These are phyloP conservation scores for Taphrina sp. DNA, from an alignment of 1,139 yeast species.

Conservation along the genomic window DNA sequence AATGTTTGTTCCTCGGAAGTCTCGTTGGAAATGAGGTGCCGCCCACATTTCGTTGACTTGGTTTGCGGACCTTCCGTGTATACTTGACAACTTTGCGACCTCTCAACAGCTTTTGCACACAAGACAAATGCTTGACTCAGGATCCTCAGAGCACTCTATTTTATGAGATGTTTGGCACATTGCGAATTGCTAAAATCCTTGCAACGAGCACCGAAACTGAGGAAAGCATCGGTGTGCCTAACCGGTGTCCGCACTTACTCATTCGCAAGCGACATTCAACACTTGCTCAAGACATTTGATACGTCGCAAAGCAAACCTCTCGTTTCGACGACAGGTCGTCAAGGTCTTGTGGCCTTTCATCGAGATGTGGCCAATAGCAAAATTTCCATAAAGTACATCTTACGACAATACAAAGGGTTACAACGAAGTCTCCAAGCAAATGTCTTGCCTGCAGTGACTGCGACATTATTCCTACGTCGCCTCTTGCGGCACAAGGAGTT, in stretches of 20 bases:
- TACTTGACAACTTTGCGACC: too few species aligned
- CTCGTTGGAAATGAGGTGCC: too few species aligned
- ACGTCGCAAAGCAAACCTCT: neutral
- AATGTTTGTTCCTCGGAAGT: too few species aligned
- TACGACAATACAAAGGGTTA: neutral
- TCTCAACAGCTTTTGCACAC: too few species aligned
- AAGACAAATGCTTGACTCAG: too few species aligned
- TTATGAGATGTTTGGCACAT: too few species aligned
- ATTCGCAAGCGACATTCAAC: constrained; percentile 1
- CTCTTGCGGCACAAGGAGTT: neutral
- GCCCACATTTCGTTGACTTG: too few species aligned
- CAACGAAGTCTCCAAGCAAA: constrained; percentile 6
- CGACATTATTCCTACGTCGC: constrained; percentile 1
- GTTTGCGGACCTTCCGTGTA: too few species aligned
- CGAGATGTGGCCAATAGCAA: neutral
- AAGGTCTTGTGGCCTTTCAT: constrained; percentile 1
- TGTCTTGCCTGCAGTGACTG: constrained; percentile 3
- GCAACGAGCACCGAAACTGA: too few species aligned
- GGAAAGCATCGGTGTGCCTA: too few species aligned
- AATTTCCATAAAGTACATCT: constrained; percentile 2
- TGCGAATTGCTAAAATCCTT: too few species aligned
- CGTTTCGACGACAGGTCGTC: neutral
- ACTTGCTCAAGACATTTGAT: constrained; percentile 3
- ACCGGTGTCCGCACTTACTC: constrained; percentile 8
- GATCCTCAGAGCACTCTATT: too few species aligned